A percentile compares a stretch with the other conserved stretches of the same genome.
phyloP scores from a whole-genome alignment of 2,329 filamentous ascomycete genomes.

The Cytospora piceae region DNA sequence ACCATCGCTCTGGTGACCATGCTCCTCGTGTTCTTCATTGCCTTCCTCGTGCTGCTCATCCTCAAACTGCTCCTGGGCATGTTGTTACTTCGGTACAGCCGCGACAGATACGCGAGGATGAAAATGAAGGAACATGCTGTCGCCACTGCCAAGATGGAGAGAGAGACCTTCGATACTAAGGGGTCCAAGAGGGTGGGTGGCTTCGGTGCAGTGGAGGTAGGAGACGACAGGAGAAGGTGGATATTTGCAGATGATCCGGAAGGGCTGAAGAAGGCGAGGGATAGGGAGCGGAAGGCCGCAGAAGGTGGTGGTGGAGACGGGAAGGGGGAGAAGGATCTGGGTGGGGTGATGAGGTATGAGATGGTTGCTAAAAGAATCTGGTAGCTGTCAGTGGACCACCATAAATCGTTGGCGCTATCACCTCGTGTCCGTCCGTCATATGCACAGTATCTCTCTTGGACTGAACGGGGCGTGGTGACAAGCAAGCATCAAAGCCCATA shows the following conservation, averaged over 20 bases:
- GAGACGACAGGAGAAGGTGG: slow-evolving; percentile 82
- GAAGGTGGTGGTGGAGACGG: slow-evolving; percentile 51
- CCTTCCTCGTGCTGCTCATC: slow-evolving; percentile 83
- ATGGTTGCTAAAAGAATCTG: slow-evolving; percentile 98
- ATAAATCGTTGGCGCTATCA: no score
- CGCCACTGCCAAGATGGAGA: slow-evolving; percentile 50
- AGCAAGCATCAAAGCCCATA: background rate
- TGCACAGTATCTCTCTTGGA: background rate
- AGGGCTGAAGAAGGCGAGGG: slow-evolving; percentile 62
- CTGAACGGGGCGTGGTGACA: background rate
- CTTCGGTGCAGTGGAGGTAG: slow-evolving; percentile 84
- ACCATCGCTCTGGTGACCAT: slow-evolving; percentile 78
- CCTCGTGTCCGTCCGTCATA: no score
- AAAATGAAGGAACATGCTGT: slow-evolving; percentile 66
- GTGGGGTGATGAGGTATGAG: slow-evolving; percentile 77
- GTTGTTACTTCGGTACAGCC: slow-evolving; percentile 77
- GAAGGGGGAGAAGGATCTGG: slow-evolving; percentile 62
- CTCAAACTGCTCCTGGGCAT: slow-evolving; percentile 88
- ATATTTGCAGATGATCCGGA: slow-evolving; percentile 87
- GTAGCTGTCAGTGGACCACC: slow-evolving; percentile 50
- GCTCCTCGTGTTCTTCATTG: slow-evolving; percentile 80
- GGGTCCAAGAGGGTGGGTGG: slow-evolving; percentile 74
- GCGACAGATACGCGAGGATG: slow-evolving; percentile 80
- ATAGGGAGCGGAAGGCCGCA: slow-evolving; percentile 64
- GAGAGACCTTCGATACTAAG: slow-evolving; percentile 65